These are phyloP conservation scores for Chytridium lagenaria DNA, from an alignment of 371 early-diverging fungal genomes.

Conservation along the genomic window DNA sequence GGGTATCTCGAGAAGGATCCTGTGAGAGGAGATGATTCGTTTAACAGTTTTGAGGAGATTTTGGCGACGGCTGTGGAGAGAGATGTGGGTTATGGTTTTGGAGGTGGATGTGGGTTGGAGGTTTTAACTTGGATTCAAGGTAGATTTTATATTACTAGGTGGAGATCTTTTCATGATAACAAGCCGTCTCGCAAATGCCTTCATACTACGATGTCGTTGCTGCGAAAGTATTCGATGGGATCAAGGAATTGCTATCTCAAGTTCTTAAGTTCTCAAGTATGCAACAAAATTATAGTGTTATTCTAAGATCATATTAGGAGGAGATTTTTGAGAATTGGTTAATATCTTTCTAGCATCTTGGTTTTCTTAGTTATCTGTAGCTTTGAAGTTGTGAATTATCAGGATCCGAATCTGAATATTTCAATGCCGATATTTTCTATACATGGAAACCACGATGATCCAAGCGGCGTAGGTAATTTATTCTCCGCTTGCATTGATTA, in stretches of 20 bases:
- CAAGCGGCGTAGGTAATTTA: conserved; percentile 73
- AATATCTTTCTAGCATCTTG: neutral
- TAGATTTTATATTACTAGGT: conserved; percentile 95
- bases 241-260: conserved; percentile 73
- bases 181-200: conserved; percentile 89
- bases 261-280: conserved; percentile 77
- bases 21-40: conserved; percentile 90
- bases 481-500: neutral
- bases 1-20: conserved; percentile 97
- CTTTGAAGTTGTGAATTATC: conserved; percentile 76
- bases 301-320: neutral
- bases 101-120: neutral
- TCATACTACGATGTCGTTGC: conserved; percentile 74
- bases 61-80: conserved; percentile 75
- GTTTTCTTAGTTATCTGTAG: conserved; percentile 6
- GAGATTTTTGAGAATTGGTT: conserved; percentile 71
- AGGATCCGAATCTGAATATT: conserved; percentile 90
- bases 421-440: conserved; percentile 94
- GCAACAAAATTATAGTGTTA: neutral
- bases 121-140: conserved; percentile 54
- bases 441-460: conserved; percentile 99
- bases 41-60: conserved; percentile 94
- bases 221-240: conserved; percentile 87
- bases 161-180: conserved; percentile 99
- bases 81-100: conserved; percentile 47